Percentiles rank a stretch among this genome's conserved stretches.
Evolutionary conservation across 352 stramenopile species (phyloP).

Genomic region (Phytophthora quininea): DNA sequence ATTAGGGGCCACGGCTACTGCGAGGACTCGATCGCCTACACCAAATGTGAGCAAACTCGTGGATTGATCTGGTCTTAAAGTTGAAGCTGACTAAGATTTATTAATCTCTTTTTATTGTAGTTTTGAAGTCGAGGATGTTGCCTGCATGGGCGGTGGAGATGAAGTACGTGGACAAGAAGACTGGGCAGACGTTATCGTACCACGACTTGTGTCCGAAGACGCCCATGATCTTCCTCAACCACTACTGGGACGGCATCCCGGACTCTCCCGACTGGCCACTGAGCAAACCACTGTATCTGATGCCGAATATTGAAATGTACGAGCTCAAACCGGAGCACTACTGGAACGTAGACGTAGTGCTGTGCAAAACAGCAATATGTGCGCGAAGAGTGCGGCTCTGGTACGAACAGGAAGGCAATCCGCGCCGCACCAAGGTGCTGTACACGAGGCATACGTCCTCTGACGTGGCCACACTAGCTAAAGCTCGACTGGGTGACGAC

Average conservation of each 20-base stretch:
- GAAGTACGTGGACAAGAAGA: conserved; percentile 47
- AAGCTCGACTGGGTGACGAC: conserved; percentile 29
- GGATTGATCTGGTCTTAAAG: no score
- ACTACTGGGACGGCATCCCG: conserved; percentile 53
- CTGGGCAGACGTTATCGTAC: conserved; percentile 47
- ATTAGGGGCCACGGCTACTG: conserved; percentile 69
- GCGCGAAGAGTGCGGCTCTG: conserved; percentile 47
- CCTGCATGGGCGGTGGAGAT: conserved; percentile 51
- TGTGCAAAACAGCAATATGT: conserved; percentile 66
- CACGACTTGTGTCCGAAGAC: conserved; percentile 57
- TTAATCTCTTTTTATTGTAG: conserved; percentile 12
- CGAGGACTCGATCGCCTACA: conserved; percentile 71
- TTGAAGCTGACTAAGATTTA: background rate
- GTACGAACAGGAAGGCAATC: conserved; percentile 65
- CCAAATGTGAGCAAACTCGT: no score
- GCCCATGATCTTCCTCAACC: conserved; percentile 52
- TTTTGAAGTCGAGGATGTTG: conserved; percentile 48
- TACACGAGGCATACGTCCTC: conserved; percentile 68
- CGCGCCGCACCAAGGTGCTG: conserved; percentile 48
- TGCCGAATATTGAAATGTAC: conserved; percentile 64
- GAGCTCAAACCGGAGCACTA: conserved; percentile 58
- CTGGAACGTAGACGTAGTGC: conserved; percentile 53
- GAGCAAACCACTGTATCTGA: conserved; percentile 44
- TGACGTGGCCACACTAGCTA: conserved; percentile 49
- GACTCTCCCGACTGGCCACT: conserved; percentile 34